Evolutionary conservation across 306 rosid species (phyloP).

Genomic region (Vachellia pachyceras): DNA sequence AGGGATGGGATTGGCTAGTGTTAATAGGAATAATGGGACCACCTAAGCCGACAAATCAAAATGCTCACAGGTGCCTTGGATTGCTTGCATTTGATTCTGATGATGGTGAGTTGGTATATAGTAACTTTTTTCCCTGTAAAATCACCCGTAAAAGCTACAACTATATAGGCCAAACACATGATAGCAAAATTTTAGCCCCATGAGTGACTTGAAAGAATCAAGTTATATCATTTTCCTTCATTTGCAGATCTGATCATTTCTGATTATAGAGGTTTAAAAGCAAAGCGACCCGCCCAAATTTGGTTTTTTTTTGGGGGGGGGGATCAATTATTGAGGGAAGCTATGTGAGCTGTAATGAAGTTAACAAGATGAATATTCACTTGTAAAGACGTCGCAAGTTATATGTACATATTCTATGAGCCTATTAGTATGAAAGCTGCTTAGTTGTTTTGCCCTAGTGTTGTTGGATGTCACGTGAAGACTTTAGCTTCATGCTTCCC

Average conservation of each 20-base stretch:
- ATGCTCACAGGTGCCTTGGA: slow-evolving; percentile 36
- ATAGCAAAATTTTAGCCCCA: not conserved
- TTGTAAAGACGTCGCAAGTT: not conserved
- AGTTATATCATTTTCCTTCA: slow-evolving; percentile 1
- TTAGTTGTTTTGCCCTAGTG: not conserved
- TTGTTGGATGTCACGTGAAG: slow-evolving; percentile 19
- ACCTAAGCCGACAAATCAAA: slow-evolving; percentile 58
- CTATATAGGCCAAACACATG: not conserved
- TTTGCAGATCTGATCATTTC: not conserved
- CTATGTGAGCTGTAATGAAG: not conserved
- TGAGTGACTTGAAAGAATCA: slow-evolving; percentile 21
- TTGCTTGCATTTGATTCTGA: slow-evolving; percentile 23
- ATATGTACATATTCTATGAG: not conserved
- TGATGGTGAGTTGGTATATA: not conserved
- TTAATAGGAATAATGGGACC: slow-evolving; percentile 48
- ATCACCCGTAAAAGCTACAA: slow-evolving; percentile 1
- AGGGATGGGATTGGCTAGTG: slow-evolving; percentile 23
- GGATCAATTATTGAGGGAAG: not conserved
- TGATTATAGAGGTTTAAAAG: not conserved
- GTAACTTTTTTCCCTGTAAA: not conserved
- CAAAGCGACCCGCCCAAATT: not conserved
- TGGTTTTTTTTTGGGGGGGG: too few species aligned
- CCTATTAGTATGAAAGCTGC: not conserved
- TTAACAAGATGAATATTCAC: not conserved
- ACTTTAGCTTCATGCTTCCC: slow-evolving; percentile 8